These are phyloP conservation scores for Cladophialophora yegresii DNA, from an alignment of 2,329 filamentous ascomycete genomes.

Conservation along the genomic window DNA sequence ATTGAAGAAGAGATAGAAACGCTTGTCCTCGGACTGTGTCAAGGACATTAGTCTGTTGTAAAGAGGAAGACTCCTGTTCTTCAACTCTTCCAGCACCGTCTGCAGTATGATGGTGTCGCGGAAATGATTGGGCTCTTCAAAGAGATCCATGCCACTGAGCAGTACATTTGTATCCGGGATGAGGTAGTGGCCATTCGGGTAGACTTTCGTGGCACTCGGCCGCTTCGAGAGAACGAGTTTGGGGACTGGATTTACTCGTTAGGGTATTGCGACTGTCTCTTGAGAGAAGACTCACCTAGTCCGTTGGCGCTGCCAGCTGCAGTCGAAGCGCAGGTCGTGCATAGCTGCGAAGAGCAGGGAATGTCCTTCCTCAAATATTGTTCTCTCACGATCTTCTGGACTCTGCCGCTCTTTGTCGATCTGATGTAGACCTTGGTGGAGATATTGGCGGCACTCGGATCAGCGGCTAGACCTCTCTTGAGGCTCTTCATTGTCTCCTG, in stretches of 20 bases:
- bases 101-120: slow-evolving; percentile 97
- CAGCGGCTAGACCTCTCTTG: slow-evolving; percentile 58
- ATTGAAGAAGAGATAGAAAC: slow-evolving; percentile 99
- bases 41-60: slow-evolving; percentile 91
- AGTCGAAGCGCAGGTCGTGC: slow-evolving; percentile 69
- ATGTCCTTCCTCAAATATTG: slow-evolving; percentile 96
- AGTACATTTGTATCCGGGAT: slow-evolving; percentile 96
- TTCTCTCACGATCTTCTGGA: slow-evolving; percentile 97
- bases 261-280: slow-evolving; percentile 27
- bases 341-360: slow-evolving; percentile 91
- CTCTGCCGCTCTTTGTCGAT: slow-evolving; percentile 92
- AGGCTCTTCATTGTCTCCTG: slow-evolving; percentile 60
- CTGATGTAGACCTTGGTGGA: slow-evolving; percentile 95
- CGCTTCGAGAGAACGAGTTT: slow-evolving; percentile 87
- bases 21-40: slow-evolving; percentile 93
- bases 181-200: slow-evolving; percentile 86
- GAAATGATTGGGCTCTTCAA: slow-evolving; percentile 87
- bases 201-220: slow-evolving; percentile 79
- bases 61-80: slow-evolving; percentile 87
- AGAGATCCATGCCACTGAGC: slow-evolving; percentile 93
- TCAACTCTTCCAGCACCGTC: slow-evolving; percentile 92
- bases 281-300: slow-evolving; percentile 59
- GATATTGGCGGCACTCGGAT: slow-evolving; percentile 68
- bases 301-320: slow-evolving; percentile 79
- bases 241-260: slow-evolving; percentile 56